These are phyloP conservation scores for Scutellaria baicalensis DNA, from an alignment of 257 asterid genomes.

Conservation along the genomic window DNA sequence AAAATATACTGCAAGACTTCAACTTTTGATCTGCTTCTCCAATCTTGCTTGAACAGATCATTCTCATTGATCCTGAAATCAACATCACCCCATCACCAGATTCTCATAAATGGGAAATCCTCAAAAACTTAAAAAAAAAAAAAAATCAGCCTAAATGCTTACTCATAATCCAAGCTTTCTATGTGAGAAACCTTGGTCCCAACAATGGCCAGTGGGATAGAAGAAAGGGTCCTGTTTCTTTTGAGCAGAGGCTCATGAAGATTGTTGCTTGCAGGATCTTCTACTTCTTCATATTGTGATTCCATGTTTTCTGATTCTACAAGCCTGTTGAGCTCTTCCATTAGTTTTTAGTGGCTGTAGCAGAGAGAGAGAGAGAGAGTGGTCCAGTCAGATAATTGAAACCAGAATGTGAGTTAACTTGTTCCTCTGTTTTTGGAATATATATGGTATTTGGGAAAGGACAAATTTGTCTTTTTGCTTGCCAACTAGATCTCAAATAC, in stretches of 20 bases:
- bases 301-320: constrained; percentile 20
- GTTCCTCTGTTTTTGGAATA: constrained; percentile 17
- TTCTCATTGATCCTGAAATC: constrained; percentile 75
- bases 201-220: constrained; percentile 63
- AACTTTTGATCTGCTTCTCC: constrained; percentile 83
- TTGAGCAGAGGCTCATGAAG: constrained; percentile 65
- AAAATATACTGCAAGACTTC: constrained; percentile 71
- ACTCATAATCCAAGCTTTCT: constrained; percentile 94
- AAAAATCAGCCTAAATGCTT: constrained; percentile 14
- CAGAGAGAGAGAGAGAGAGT: no score
- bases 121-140: not conserved
- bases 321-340: constrained; percentile 39
- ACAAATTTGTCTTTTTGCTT: constrained; percentile 11
- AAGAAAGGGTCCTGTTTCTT: constrained; percentile 52
- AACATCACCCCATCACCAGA: not conserved
- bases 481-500: not conserved
- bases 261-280: constrained; percentile 54
- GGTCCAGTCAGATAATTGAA: constrained; percentile 11
- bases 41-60: constrained; percentile 93
- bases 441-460: not conserved
- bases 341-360: constrained; percentile 10
- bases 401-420: constrained; percentile 1
- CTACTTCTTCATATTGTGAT: constrained; percentile 15
- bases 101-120: not conserved
- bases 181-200: constrained; percentile 82